Evolutionary conservation across 2,329 filamentous ascomycete species (phyloP), one percentile per base, ranked within the genome.

Genomic region (Aspergillus sp.): DNA sequence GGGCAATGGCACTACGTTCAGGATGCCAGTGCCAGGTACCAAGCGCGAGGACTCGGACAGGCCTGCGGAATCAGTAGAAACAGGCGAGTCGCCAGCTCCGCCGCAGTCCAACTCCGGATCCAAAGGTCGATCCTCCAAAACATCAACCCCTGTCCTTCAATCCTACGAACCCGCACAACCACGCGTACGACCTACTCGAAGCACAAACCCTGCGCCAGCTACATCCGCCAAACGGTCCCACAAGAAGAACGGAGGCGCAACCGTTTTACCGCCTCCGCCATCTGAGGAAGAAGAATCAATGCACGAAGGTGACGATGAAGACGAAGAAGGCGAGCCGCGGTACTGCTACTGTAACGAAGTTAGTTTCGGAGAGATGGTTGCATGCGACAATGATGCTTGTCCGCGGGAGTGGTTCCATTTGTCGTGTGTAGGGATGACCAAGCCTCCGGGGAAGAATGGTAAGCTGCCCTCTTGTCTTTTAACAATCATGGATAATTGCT

Each of bases 301-400:
- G 6, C 61, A 68, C 19, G 75, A 74, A 20, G 74, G 73, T 1
- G 83, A 82, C 10, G 81, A 82, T 6, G 82, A 85, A 32, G 74
- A 77, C 33, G 84, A 85, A 51, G 81, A 78, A 3, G 81, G 86
- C 54, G 86, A 90, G 63, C 84, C 83, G 33, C 76, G 82, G 12
- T 90, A 90, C 66, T 89, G 87, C 66, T 88, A 88, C 68, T 90
- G 87, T 65, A 85, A 89, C 57, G 80, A 83, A 43, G 83, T 89
- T 47, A 89, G 85, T 60, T 90, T 89, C 61, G 86, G 87, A 17
- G 86, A 88, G 69, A 90, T 90, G 87, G 85, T 90, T 39, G 87
- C 84, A 2, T 90, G 86, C 61, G 87, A 90, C 63, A 82, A 82
- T 6, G 79, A 84, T 50, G 79, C 81, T 43, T 90, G 87, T 68